phyloP scores from a whole-genome alignment of 768 basidiomycete species.

The Coprinopsis strossmayeri region DNA sequence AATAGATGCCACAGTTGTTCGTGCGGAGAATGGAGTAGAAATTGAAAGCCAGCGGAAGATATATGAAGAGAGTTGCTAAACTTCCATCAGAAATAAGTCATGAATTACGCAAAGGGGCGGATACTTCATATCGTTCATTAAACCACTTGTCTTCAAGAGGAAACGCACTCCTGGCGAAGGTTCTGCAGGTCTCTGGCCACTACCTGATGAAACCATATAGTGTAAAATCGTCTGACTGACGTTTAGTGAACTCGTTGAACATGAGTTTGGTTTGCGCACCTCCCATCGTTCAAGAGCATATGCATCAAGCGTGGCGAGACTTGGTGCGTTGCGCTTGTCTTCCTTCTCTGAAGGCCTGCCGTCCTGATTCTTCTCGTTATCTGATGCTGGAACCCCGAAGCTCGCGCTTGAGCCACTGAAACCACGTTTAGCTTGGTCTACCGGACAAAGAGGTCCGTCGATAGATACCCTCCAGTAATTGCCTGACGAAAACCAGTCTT shows the following conservation, averaged over 20 bases:
- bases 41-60: constrained; percentile 94
- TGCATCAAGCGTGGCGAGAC: constrained; percentile 61
- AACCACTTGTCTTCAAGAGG: constrained; percentile 74
- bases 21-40: constrained; percentile 89
- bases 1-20: constrained; percentile 94
- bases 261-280: constrained; percentile 33
- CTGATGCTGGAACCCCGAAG: constrained; percentile 67
- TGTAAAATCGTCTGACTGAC: constrained; percentile 80
- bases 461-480: constrained; percentile 75
- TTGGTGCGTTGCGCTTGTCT: constrained; percentile 47
- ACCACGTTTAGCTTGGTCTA: constrained; percentile 8
- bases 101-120: constrained; percentile 17
- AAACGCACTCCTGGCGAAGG: constrained; percentile 82
- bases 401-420: constrained; percentile 68
- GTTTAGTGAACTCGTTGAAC: neutral
- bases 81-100: constrained; percentile 11
- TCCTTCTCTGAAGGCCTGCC: constrained; percentile 34
- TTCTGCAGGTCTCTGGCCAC: constrained; percentile 64
- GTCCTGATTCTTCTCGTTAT: constrained; percentile 2
- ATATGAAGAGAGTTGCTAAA: constrained; percentile 63
- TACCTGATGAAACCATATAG: constrained; percentile 94
- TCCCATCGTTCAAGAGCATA: constrained; percentile 91
- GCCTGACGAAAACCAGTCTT: constrained; percentile 77
- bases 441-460: neutral
- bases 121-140: constrained; percentile 76